These are phyloP conservation scores for Venustampulla echinocandica DNA, from an alignment of 495 filamentous ascomycete genomes.

Conservation along the genomic window DNA sequence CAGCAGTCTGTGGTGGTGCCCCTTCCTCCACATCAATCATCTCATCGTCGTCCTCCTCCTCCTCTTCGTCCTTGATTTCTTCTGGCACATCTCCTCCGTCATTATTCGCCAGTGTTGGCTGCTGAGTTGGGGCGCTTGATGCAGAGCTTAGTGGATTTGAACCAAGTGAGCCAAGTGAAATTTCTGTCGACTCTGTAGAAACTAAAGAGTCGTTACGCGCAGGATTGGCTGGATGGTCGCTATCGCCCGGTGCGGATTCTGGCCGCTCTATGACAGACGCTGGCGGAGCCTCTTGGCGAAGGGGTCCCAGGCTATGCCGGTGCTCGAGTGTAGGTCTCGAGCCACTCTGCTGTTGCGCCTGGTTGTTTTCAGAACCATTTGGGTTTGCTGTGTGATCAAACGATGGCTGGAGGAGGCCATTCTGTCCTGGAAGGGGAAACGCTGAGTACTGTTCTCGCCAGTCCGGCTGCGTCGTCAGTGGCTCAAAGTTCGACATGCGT, in stretches of 20 bases:
- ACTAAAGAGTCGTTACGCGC: slow-evolving; percentile 36
- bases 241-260: slow-evolving; percentile 19
- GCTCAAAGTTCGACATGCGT: slow-evolving; percentile 53
- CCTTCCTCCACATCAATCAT: slow-evolving; percentile 39
- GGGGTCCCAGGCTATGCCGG: slow-evolving; percentile 17
- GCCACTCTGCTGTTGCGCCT: slow-evolving; percentile 34
- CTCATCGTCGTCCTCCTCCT: slow-evolving; percentile 43
- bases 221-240: slow-evolving; percentile 2
- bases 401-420: slow-evolving; percentile 37
- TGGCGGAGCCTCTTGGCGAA: slow-evolving; percentile 30
- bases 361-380: slow-evolving; percentile 31
- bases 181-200: slow-evolving; percentile 30
- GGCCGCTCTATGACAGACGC: slow-evolving; percentile 23
- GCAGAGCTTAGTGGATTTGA: slow-evolving; percentile 34
- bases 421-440: slow-evolving; percentile 43
- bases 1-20: slow-evolving; percentile 48
- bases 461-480: slow-evolving; percentile 47
- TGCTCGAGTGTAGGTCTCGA: slow-evolving; percentile 22
- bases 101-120: slow-evolving; percentile 13
- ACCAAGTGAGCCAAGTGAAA: slow-evolving; percentile 30
- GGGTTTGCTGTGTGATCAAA: slow-evolving; percentile 37
- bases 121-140: slow-evolving; percentile 25
- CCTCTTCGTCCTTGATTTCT: slow-evolving; percentile 15
- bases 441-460: slow-evolving; percentile 48
- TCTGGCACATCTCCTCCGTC: slow-evolving; percentile 29